A percentile compares a stretch with the other conserved stretches of the same genome.
phyloP scores from a whole-genome alignment of 306 rosid genomes.

The Ochetophila trinervis region DNA sequence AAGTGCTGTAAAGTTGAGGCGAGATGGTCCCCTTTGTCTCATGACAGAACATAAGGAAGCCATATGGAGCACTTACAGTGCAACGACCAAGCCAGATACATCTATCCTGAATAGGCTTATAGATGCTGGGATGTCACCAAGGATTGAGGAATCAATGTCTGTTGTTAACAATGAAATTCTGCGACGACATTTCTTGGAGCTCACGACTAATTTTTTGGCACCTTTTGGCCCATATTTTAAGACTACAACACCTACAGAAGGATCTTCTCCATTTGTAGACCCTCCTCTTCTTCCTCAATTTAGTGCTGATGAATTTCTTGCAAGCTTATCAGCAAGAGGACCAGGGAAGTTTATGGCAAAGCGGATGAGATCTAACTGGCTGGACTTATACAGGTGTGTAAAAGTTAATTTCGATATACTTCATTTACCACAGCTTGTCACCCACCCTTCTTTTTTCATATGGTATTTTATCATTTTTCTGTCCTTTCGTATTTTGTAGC shows the following conservation, averaged over 20 bases:
- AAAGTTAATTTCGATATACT: slow-evolving; percentile 6
- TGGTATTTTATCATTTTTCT: background rate
- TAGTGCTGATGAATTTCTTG: slow-evolving; percentile 69
- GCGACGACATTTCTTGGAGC: slow-evolving; percentile 83
- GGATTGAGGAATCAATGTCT: slow-evolving; percentile 87
- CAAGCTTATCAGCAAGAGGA: slow-evolving; percentile 69
- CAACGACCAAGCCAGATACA: slow-evolving; percentile 85
- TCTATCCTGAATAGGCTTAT: slow-evolving; percentile 81
- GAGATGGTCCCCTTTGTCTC: slow-evolving; percentile 94
- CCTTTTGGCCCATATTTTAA: slow-evolving; percentile 91
- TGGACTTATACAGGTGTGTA: slow-evolving; percentile 74
- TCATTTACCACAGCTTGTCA: slow-evolving; percentile 12
- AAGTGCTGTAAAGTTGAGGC: slow-evolving; percentile 76
- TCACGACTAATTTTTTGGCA: slow-evolving; percentile 85
- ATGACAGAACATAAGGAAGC: slow-evolving; percentile 98
- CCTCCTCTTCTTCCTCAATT: slow-evolving; percentile 66
- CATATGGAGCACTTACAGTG: slow-evolving; percentile 81
- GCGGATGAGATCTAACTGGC: slow-evolving; percentile 85
- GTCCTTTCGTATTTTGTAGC: slow-evolving; percentile 2
- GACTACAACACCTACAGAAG: slow-evolving; percentile 67
- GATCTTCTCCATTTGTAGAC: slow-evolving; percentile 74
- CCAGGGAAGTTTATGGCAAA: slow-evolving; percentile 88
- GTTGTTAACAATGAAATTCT: slow-evolving; percentile 88
- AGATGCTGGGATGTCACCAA: slow-evolving; percentile 86
- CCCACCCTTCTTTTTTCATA: background rate